Base-by-base conservation (phyloP, 1,284 basidiomycete species). In the Puccinia hordei region DNA sequence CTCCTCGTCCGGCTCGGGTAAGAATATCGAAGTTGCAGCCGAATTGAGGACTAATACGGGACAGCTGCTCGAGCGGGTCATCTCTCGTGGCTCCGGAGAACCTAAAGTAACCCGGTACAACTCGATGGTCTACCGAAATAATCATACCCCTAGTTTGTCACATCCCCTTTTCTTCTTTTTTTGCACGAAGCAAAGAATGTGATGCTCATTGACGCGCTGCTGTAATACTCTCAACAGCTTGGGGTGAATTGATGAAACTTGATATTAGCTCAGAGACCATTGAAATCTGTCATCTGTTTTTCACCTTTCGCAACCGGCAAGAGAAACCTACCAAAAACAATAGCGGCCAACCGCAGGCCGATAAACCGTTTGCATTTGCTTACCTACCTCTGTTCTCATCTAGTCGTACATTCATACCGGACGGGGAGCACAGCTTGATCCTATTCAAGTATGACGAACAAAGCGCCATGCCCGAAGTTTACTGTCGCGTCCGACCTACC, bases 171-270 rank as follows among this genome's bases (percentile, higher is more conserved):
- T n/a, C 35, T 72, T 44, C 72, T 35, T 33, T 19, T 46, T 27
- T 53, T 35, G 46, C 15, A 22, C 19, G 61, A 35, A 66, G 17
- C 24, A 30, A 61, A 30, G 33, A 46, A 3, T 17, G 41, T 4
- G 27, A 33, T 69, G 41, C 27, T 41, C 8, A 41, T 41, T 65
- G 33, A 61, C 30, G 17, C 24, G 22, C 12, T 46, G 38, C 24
- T 49, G n/a, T 49, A 8, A 27, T 72, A 12, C n/a, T n/a, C 59
- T 44, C 22, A 33, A 93, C 94, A 3, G 96, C 93, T 0, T 98
- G 92, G 86, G 94, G 94, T 57, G 96, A 98, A 86, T 89, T 98
- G 59, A 89, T 98, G 87, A 98, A 98, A 86, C 87, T 99, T 24
- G 89, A 85, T 63, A 86, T 98, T 6, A 92, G 93, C 12, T 87